A percentile compares a stretch with the other conserved stretches of the same genome.
phyloP scores from a whole-genome alignment of 106 monocot genomes.

The Amphibolis antarctica region DNA sequence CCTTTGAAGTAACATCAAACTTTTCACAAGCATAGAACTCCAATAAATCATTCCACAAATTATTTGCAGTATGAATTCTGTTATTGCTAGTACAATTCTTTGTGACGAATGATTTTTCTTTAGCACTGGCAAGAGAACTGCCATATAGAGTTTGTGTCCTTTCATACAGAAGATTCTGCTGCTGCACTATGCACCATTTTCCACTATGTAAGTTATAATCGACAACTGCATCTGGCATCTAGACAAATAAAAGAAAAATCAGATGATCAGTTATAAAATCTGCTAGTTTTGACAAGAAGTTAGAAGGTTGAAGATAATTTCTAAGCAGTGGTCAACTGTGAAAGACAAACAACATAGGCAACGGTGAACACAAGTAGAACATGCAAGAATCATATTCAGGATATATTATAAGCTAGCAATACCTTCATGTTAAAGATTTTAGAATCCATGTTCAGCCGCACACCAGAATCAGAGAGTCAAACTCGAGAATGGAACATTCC shows the following conservation, averaged over 20 bases:
- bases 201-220: conserved; percentile 84
- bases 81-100: conserved; percentile 8
- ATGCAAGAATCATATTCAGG: too few relatives aligned
- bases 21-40: conserved; percentile 95
- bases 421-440: too few relatives aligned
- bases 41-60: conserved; percentile 72
- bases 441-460: too few relatives aligned
- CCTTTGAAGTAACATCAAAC: conserved; percentile 59
- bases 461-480: too few relatives aligned
- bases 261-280: neutral
- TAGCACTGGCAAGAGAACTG: conserved; percentile 24
- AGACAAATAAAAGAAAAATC: conserved; percentile 6
- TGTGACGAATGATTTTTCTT: conserved; percentile 14
- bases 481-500: too few relatives aligned
- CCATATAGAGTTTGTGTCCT: conserved; percentile 75
- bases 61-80: conserved; percentile 25
- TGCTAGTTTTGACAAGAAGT: too few relatives aligned
- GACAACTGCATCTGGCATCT: conserved; percentile 98
- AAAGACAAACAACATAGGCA: too few relatives aligned
- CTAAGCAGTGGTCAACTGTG: too few relatives aligned
- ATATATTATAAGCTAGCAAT: too few relatives aligned
- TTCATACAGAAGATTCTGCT: conserved; percentile 82
- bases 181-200: conserved; percentile 86
- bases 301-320: too few relatives aligned
- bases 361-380: too few relatives aligned